A percentile compares a stretch with the other conserved stretches of the same genome.
Evolutionary conservation across 2,329 filamentous ascomycete species (phyloP).

Genomic region (Macrophomina pseudophaseolina): DNA sequence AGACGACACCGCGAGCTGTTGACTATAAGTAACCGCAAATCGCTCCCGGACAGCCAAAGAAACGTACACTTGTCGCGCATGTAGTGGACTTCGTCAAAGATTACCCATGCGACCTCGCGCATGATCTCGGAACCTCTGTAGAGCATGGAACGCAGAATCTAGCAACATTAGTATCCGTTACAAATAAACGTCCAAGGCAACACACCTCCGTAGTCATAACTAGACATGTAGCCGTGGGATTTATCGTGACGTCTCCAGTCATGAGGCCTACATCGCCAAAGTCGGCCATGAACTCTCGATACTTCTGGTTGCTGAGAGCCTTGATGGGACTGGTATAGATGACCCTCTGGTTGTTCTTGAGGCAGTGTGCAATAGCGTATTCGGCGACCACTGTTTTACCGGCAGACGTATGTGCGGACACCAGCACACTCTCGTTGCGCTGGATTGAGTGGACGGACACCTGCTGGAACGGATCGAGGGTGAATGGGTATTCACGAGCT

Average conservation of each 20-base stretch:
- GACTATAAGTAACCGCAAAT: not conserved
- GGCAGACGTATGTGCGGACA: constrained; percentile 95
- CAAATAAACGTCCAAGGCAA: not conserved
- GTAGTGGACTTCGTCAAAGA: constrained; percentile 99
- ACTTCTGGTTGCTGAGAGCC: constrained; percentile 97
- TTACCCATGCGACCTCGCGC: constrained; percentile 97
- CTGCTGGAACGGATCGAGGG: constrained; percentile 96
- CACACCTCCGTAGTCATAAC: constrained; percentile 90
- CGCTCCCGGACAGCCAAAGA: not conserved
- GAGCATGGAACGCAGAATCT: constrained; percentile 95
- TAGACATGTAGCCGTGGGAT: constrained; percentile 94
- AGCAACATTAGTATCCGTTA: not conserved
- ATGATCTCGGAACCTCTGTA: constrained; percentile 99
- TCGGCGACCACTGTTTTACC: constrained; percentile 98
- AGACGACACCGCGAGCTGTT: constrained; percentile 83
- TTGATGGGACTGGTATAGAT: constrained; percentile 99
- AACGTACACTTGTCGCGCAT: constrained; percentile 79
- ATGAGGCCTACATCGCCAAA: constrained; percentile 98
- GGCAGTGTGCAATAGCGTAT: constrained; percentile 95
- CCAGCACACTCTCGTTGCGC: constrained; percentile 92
- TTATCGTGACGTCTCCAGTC: constrained; percentile 99
- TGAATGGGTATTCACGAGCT: constrained; percentile 84
- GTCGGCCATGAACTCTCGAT: constrained; percentile 91
- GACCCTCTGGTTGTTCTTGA: constrained; percentile 96
- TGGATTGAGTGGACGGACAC: constrained; percentile 94